Conservation (phyloP, 108 stramenopile species). For the Schizochytrium sp. region DNA sequence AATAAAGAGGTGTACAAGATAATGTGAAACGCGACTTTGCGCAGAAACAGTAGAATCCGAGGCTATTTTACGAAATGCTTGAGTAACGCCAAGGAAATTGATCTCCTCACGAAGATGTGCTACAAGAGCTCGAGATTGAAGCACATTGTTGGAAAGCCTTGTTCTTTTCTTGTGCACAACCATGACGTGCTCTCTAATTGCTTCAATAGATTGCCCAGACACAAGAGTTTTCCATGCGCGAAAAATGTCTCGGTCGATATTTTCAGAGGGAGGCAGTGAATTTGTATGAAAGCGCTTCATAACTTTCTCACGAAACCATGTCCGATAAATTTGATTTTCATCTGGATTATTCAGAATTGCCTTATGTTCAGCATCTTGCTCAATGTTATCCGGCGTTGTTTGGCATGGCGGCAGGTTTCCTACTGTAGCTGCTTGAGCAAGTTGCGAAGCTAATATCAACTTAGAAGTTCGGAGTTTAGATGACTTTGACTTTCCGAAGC, state of each 20-base stretch:
- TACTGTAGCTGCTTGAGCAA: too few species aligned
- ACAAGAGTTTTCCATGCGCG: neutral
- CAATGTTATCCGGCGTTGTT: too few species aligned
- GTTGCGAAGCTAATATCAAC: too few species aligned
- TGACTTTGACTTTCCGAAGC: too few species aligned
- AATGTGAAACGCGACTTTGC: neutral
- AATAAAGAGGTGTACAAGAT: neutral
- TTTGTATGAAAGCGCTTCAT: neutral
- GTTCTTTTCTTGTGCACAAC: constrained; percentile 13
- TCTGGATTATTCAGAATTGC: too few species aligned
- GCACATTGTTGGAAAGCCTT: neutral
- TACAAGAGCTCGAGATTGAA: neutral
- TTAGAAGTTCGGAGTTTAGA: too few species aligned
- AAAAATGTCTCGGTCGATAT: neutral
- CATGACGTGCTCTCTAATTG: constrained; percentile 8
- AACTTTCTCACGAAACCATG: neutral
- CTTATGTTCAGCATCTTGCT: too few species aligned
- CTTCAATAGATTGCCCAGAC: neutral
- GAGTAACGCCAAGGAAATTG: neutral
- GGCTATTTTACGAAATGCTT: neutral
- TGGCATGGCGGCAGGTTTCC: too few species aligned
- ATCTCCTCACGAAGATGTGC: neutral
- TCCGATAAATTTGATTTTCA: neutral
- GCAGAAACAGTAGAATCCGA: neutral
- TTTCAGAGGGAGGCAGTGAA: neutral